Base-by-base conservation (phyloP, 305 asterid genomes). In the Fraxinus paxiana region DNA sequence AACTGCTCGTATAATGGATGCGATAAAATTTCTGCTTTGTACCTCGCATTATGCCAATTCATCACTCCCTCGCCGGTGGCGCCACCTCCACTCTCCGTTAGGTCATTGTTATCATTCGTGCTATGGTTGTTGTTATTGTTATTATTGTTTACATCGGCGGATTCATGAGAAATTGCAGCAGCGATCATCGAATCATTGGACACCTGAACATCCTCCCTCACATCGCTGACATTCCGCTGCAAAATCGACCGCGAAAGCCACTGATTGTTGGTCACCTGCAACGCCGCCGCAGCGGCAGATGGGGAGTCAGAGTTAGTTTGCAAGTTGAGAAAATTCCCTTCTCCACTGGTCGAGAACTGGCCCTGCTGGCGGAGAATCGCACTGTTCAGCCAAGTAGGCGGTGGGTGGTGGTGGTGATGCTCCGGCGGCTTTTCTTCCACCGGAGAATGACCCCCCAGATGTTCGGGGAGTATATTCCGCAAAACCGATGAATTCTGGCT, bases 1-100 rank as follows among this genome's bases (percentile, higher is more conserved):
- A 89, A 86, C 83, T 89, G 91, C 72, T 87, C 91, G 80, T 83
- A 87, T 84, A 89, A 63, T 2, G 93, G 93, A 79, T 90, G 93
- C 10, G 87, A 84, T 1, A 88, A n/a, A 26, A 90, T 84, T 72
- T 90, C 88, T 5, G 91, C 81, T 78, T 90, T 90, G 77, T 34
- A 75, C 87, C 89, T 85, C 0, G 86, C 89, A 51, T 71, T 85
- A 61, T 87, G 88, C 92, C 90, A 89, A 82, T 89, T 86, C 43
- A 85, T 48, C 59, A 72, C 73, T 71, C 83, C 88, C 13, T 73
- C 88, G 2, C 82, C 83, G 0, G 76, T 83, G 22, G 48, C 83
- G 8, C 59, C 85, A 24, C 82, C 81, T 18, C 71, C 84, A 22
- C 81, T 72, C 51, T 81, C 81, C 54, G 75, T 75, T 61, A 83